Conservation (phyloP, 192 early-diverging fungal species). For the Glomus cerebriforme region DNA sequence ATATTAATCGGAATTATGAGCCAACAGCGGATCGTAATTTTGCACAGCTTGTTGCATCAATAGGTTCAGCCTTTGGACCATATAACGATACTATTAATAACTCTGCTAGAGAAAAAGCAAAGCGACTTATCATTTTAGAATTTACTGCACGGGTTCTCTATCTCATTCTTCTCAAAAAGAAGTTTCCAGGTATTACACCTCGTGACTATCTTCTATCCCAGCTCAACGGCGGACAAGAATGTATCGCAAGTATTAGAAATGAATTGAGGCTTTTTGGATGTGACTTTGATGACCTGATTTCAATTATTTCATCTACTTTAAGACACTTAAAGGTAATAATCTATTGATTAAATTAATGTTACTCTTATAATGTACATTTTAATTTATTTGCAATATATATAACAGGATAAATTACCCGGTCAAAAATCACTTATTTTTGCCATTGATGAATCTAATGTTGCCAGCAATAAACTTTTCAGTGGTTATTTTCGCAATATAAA, state of each 20-base stretch:
- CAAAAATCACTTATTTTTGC: background rate
- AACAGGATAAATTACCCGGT: background rate
- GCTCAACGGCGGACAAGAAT: background rate
- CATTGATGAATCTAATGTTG: background rate
- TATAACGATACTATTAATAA: slow-evolving; percentile 6
- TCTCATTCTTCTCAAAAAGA: background rate
- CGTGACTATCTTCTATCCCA: background rate
- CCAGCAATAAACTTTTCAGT: slow-evolving; percentile 10
- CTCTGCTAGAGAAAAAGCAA: background rate
- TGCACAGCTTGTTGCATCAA: background rate
- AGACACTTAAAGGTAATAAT: background rate
- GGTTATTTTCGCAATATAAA: background rate
- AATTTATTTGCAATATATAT: background rate
- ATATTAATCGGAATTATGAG: background rate
- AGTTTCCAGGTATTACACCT: background rate
- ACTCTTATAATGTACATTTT: background rate
- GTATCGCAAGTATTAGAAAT: background rate
- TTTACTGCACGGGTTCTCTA: background rate
- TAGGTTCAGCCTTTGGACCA: background rate
- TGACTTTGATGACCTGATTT: no score
- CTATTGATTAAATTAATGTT: slow-evolving; percentile 3
- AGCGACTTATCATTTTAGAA: background rate
- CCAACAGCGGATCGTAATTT: slow-evolving; percentile 22
- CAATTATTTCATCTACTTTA: background rate
- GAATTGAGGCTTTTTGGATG: background rate